Base-by-base conservation (phyloP, 2,329 filamentous ascomycete species). In the Cordyceps sp. region DNA sequence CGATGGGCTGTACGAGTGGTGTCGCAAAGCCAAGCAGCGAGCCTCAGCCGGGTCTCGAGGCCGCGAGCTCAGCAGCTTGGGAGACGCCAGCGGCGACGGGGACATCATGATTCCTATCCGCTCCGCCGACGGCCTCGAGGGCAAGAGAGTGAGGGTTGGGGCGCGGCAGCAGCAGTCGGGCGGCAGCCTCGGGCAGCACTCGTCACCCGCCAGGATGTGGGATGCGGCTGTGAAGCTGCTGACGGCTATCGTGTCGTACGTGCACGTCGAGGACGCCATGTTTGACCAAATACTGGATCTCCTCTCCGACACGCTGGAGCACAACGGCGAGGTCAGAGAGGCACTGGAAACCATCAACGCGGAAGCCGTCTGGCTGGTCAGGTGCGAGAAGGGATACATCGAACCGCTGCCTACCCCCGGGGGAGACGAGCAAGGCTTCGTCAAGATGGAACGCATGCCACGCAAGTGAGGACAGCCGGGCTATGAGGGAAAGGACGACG, bases 291-390 rank as follows among this genome's bases (percentile, higher is more conserved):
- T 81, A 10, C 47, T 88, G 27, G 65, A 67, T 6, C 52, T 86
- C 32, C 50, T 90, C 18, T 61, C 51, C 3, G 64, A 64, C 21
- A 48, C 59, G 24, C 40, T 75, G 28, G 52, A 59, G 31, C 52
- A 47, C 22, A 56, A 62, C 19, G 33, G 44, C 2, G 58, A 67
- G 30, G 64, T 77, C 10, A 64, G 61, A 30, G 53, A 56, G 22
- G 72, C 69, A 10, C 52, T 90, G 29, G 72, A 79, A 40, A 54
- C 48, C 4, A 56, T 78, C 33, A 85, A 88, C 49, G 59, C 65
- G 1, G 82, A 90, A 57, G 77, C 78, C 2, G 76, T 90, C 4
- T 92, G 83, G 83, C 53, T 88, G 40, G 59, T 61, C 26, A 52
- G 69, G 45, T 66, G 68, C 34, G 55, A 66, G 43, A 50, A 52